Conservation (phyloP, 2,329 filamentous ascomycete species). For the Chaetomium sp. region DNA sequence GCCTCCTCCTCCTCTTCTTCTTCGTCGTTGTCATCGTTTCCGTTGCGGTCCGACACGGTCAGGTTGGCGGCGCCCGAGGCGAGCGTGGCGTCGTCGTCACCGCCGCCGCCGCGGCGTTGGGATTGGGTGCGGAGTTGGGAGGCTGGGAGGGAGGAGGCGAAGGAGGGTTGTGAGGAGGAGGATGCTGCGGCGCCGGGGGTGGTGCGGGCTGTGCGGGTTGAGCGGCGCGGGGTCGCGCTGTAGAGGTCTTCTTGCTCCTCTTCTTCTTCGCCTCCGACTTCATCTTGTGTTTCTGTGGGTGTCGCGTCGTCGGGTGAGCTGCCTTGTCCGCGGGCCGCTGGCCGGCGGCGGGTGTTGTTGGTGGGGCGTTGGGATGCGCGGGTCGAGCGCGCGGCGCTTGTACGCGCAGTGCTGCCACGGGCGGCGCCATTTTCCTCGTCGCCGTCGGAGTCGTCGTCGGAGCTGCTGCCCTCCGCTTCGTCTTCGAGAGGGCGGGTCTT, state of each 20-base stretch:
- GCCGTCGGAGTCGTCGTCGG: slow-evolving; percentile 59
- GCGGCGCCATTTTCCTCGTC: slow-evolving; percentile 49
- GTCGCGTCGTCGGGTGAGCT: slow-evolving; percentile 47
- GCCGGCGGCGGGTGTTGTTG: slow-evolving; percentile 31
- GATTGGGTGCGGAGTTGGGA: slow-evolving; percentile 62
- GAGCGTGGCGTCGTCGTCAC: slow-evolving; percentile 36
- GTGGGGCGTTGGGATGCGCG: slow-evolving; percentile 33
- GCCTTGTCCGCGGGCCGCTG: slow-evolving; percentile 27
- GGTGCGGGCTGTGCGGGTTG: slow-evolving; percentile 41
- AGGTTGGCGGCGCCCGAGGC: slow-evolving; percentile 47
- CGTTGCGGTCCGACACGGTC: slow-evolving; percentile 39
- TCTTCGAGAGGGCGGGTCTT: slow-evolving; percentile 63
- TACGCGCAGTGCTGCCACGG: slow-evolving; percentile 35
- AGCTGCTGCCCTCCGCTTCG: slow-evolving; percentile 62
- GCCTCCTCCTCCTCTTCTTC: slow-evolving; percentile 28
- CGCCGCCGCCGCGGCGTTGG: slow-evolving; percentile 24
- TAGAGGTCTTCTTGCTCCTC: slow-evolving; percentile 50
- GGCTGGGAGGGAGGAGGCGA: slow-evolving; percentile 77
- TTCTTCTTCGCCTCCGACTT: slow-evolving; percentile 43
- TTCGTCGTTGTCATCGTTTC: slow-evolving; percentile 29
- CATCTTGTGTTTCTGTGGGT: slow-evolving; percentile 32
- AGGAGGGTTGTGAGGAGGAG: slow-evolving; percentile 63
- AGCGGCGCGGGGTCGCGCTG: slow-evolving; percentile 46
- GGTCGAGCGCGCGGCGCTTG: slow-evolving; percentile 41
- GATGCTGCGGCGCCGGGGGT: slow-evolving; percentile 40